A percentile compares a stretch with the other conserved stretches of the same genome.
Evolutionary conservation across 1,284 basidiomycete species (phyloP).

Genomic region (Naganishia sp.): DNA sequence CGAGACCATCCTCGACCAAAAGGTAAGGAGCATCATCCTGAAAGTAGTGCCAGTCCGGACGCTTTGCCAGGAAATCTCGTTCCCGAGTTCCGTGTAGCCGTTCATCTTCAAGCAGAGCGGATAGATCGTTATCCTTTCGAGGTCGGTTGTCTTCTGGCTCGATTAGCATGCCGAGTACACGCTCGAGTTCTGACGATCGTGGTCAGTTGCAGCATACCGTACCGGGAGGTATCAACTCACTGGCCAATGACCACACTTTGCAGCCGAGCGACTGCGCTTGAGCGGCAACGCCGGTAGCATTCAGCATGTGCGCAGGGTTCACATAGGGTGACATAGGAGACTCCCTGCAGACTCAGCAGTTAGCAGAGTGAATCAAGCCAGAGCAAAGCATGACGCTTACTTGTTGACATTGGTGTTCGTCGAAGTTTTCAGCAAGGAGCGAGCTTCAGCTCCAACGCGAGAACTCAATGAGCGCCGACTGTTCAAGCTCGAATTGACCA

Average conservation of each 20-base stretch:
- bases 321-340: constrained; percentile 15
- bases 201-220: not conserved
- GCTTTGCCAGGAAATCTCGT: constrained; percentile 82
- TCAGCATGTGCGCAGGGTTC: constrained; percentile 14
- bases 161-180: constrained; percentile 6
- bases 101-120: constrained; percentile 78
- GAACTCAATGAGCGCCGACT: constrained; percentile 34
- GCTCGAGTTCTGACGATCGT: constrained; percentile 7
- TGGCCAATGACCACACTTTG: constrained; percentile 84
- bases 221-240: constrained; percentile 44
- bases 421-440: constrained; percentile 36
- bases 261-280: constrained; percentile 55
- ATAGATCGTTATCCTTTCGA: constrained; percentile 46
- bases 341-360: not conserved
- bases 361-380: not conserved
- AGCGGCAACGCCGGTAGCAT: constrained; percentile 2
- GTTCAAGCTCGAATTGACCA: constrained; percentile 40
- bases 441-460: constrained; percentile 43
- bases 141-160: constrained; percentile 36
- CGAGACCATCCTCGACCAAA: constrained; percentile 84
- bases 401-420: constrained; percentile 3
- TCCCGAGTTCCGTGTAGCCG: constrained; percentile 83
- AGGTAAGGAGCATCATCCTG: constrained; percentile 74
- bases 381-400: not conserved
- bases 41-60: constrained; percentile 90